A percentile compares a stretch with the other conserved stretches of the same genome.
Evolutionary conservation across 2,329 filamentous ascomycete genomes (phyloP).

Genomic region (Fusarium gaditjirri): DNA sequence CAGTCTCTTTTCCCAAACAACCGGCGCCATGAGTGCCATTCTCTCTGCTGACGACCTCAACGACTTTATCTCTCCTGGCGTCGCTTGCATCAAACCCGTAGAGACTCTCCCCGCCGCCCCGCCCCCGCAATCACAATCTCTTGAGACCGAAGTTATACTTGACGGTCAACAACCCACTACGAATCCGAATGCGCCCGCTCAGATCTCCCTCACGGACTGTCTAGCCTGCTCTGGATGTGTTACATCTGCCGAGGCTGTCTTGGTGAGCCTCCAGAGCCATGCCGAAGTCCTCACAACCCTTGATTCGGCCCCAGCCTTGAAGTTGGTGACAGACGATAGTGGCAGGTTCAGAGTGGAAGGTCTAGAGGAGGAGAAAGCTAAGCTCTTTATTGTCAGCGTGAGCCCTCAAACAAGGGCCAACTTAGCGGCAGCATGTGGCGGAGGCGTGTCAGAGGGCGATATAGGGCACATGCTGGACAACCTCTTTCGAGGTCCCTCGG

Average conservation of each 20-base stretch:
- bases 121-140: conserved; percentile 46
- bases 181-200: conserved; percentile 74
- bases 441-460: conserved; percentile 74
- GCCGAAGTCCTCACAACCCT: conserved; percentile 87
- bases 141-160: conserved; percentile 87
- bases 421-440: conserved; percentile 83
- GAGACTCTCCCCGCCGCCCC: conserved; percentile 81
- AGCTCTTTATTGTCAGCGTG: conserved; percentile 89
- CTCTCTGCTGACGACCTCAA: conserved; percentile 96
- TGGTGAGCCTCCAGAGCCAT: conserved; percentile 94
- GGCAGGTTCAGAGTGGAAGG: conserved; percentile 58
- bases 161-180: conserved; percentile 78
- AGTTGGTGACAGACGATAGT: conserved; percentile 47
- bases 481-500: conserved; percentile 74
- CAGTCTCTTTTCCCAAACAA: background rate
- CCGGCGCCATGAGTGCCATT: conserved; percentile 86
- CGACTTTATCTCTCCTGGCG: conserved; percentile 97
- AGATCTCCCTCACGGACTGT: conserved; percentile 97
- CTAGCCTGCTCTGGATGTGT: conserved; percentile 98
- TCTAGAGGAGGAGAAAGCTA: conserved; percentile 69
- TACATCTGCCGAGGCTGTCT: conserved; percentile 95
- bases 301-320: conserved; percentile 70
- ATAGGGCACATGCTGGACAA: conserved; percentile 86
- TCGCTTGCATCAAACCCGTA: conserved; percentile 97
- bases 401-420: conserved; percentile 92